A percentile compares a stretch with the other conserved stretches of the same genome.
Evolutionary conservation across 23 red algal species (phyloP).

Genomic region (Agarophyton chilense): DNA sequence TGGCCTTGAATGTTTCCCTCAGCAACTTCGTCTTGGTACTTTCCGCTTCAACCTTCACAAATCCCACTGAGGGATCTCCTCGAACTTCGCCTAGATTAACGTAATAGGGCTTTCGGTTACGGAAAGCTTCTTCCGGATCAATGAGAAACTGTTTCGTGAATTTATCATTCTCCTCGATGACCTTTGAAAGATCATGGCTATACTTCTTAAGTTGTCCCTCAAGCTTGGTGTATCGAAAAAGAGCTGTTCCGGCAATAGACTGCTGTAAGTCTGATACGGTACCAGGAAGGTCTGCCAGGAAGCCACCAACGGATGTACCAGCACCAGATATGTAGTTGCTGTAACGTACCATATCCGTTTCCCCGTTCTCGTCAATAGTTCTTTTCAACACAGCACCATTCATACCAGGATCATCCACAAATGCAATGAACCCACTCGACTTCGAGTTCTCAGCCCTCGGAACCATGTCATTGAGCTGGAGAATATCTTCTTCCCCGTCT

Average conservation of each 20-base stretch:
- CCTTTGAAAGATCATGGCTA: background rate
- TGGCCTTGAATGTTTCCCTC: background rate
- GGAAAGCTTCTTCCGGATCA: background rate
- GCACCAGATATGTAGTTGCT: conserved; percentile 5
- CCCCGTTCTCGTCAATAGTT: background rate
- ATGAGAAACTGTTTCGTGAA: background rate
- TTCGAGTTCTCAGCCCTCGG: background rate
- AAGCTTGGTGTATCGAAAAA: background rate
- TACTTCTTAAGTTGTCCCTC: background rate
- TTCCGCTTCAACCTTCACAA: background rate
- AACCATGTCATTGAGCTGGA: background rate
- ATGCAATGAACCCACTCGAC: background rate
- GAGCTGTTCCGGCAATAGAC: background rate
- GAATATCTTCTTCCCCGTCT: background rate
- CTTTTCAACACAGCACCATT: background rate
- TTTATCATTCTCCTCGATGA: conserved; percentile 6
- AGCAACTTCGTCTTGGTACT: background rate
- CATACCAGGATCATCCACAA: background rate
- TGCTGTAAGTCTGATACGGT: background rate
- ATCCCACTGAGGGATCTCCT: background rate
- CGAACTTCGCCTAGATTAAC: background rate
- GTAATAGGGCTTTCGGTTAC: background rate
- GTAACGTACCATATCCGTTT: background rate
- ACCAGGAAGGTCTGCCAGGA: background rate
- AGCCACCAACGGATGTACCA: background rate